A percentile compares a stretch with the other conserved stretches of the same genome.
Evolutionary conservation across 768 basidiomycete genomes (phyloP).

Genomic region (Kwoniella mangroviensis): DNA sequence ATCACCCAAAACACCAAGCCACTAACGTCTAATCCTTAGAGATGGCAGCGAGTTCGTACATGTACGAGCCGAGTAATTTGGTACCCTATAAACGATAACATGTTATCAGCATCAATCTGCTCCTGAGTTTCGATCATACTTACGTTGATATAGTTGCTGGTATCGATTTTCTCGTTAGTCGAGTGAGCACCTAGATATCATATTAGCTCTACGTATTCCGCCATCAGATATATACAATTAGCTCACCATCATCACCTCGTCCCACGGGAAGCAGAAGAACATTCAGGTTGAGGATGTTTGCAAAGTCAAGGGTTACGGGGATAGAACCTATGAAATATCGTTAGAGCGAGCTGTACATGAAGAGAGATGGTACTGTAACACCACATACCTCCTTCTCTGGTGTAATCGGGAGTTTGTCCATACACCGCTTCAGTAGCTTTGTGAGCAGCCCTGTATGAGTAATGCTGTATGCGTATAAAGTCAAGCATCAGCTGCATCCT

Average conservation of each 20-base stretch:
- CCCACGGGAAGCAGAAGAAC: slow-evolving; percentile 91
- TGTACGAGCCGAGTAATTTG: slow-evolving; percentile 77
- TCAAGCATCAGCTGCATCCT: background rate
- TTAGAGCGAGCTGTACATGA: background rate
- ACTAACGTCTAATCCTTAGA: slow-evolving; percentile 14
- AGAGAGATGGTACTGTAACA: background rate
- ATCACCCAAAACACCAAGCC: background rate
- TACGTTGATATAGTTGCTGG: slow-evolving; percentile 85
- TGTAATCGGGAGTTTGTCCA: slow-evolving; percentile 57
- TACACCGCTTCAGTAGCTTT: slow-evolving; percentile 73
- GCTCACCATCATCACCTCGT: slow-evolving; percentile 90
- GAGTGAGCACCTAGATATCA: slow-evolving; percentile 41
- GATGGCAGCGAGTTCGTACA: slow-evolving; percentile 69
- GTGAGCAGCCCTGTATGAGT: slow-evolving; percentile 89
- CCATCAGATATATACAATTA: slow-evolving; percentile 49
- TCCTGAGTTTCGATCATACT: slow-evolving; percentile 49
- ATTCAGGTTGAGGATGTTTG: slow-evolving; percentile 82
- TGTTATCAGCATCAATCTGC: background rate
- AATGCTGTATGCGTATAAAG: slow-evolving; percentile 70
- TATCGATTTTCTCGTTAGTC: slow-evolving; percentile 93
- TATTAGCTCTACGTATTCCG: background rate
- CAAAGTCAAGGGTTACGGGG: slow-evolving; percentile 91
- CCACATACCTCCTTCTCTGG: slow-evolving; percentile 57
- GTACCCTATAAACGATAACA: slow-evolving; percentile 54
- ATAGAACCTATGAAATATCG: slow-evolving; percentile 69